Conservation (phyloP, 371 early-diverging fungal genomes). For the Dichotomocladium elegans region DNA sequence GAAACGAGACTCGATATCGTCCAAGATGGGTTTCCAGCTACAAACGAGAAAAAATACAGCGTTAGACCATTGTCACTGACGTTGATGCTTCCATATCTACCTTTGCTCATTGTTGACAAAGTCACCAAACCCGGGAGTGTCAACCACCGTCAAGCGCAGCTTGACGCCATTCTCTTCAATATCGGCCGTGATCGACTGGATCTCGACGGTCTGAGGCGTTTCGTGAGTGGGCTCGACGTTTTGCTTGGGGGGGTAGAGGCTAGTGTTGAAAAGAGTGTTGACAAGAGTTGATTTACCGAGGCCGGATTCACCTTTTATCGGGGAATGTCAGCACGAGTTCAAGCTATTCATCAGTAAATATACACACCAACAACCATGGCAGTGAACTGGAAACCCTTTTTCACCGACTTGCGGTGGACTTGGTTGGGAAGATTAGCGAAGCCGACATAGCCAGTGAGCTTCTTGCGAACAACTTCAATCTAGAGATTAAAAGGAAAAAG, state of each 20-base stretch:
- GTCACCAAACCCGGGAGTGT: slow-evolving; percentile 94
- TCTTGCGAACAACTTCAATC: slow-evolving; percentile 60
- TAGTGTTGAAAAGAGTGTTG: slow-evolving; percentile 96
- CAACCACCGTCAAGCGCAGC: slow-evolving; percentile 91
- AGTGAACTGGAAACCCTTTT: slow-evolving; percentile 99
- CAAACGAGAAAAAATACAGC: not conserved
- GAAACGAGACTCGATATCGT: slow-evolving; percentile 93
- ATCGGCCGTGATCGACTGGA: slow-evolving; percentile 90
- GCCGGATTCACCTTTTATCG: slow-evolving; percentile 85
- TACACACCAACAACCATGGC: slow-evolving; percentile 93
- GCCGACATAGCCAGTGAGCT: slow-evolving; percentile 94
- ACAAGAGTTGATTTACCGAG: slow-evolving; percentile 99
- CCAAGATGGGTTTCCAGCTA: slow-evolving; percentile 94
- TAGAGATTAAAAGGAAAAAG: not conserved
- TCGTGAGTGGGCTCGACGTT: slow-evolving; percentile 77
- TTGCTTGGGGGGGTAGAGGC: slow-evolving; percentile 86
- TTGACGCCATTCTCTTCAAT: slow-evolving; percentile 88
- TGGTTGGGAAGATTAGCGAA: slow-evolving; percentile 98
- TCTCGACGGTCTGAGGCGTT: slow-evolving; percentile 90
- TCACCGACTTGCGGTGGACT: slow-evolving; percentile 96
- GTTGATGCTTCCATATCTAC: slow-evolving; percentile 23
- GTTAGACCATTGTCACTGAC: not conserved
- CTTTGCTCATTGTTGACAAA: slow-evolving; percentile 94
- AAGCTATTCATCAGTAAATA: not conserved
- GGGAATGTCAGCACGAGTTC: not conserved